These are phyloP conservation scores for Hanseniaspora singularis DNA, from an alignment of 805 yeast species.

Conservation along the genomic window DNA sequence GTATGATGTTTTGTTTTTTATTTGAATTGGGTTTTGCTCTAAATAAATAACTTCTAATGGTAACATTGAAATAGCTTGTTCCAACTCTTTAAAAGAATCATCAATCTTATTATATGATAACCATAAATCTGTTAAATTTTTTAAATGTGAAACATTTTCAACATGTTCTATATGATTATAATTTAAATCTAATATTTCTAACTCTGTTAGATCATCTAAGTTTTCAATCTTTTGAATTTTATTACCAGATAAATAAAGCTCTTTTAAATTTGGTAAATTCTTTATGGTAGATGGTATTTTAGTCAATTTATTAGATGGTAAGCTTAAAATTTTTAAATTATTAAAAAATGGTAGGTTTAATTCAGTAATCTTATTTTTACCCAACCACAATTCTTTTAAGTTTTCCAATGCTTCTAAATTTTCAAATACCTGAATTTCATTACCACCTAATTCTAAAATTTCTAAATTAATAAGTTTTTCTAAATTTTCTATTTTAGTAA, in stretches of 20 bases:
- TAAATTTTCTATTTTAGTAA: constrained; percentile 59
- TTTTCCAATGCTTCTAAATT: constrained; percentile 40
- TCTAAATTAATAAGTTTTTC: constrained; percentile 41
- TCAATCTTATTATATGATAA: constrained; percentile 66
- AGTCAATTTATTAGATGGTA: constrained; percentile 72
- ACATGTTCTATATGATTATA: constrained; percentile 54
- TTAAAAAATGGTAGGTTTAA: constrained; percentile 47
- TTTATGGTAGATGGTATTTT: constrained; percentile 69
- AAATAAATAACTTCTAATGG: constrained; percentile 80
- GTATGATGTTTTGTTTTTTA: constrained; percentile 62
- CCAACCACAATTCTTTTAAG: constrained; percentile 78
- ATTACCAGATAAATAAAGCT: constrained; percentile 78
- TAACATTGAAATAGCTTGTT: constrained; percentile 48
- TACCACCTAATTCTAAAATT: constrained; percentile 85
- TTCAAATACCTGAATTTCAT: constrained; percentile 46
- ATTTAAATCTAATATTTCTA: constrained; percentile 70
- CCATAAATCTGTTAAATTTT: constrained; percentile 83
- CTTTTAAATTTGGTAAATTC: constrained; percentile 58
- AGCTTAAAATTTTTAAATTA: constrained; percentile 64
- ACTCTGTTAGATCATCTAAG: constrained; percentile 53
- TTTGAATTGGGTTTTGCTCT: constrained; percentile 85
- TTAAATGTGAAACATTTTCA: constrained; percentile 53
- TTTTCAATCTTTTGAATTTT: constrained; percentile 66
- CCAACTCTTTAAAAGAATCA: constrained; percentile 53
- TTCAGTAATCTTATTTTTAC: constrained; percentile 63